Evolutionary conservation across 2,329 filamentous ascomycete genomes (phyloP).

Genomic region (Colletotrichum truncatum): DNA sequence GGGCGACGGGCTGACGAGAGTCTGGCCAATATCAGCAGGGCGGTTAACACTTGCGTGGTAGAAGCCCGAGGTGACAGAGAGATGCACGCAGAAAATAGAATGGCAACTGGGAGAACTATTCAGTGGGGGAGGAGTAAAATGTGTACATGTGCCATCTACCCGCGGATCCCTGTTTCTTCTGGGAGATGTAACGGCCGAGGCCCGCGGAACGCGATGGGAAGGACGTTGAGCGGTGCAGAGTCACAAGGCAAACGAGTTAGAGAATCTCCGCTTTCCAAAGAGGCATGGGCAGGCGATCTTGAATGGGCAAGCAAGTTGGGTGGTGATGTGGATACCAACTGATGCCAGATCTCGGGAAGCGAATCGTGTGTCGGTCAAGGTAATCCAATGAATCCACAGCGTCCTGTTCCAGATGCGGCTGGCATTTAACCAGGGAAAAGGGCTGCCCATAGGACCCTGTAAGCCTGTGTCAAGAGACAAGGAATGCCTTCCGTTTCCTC

Average conservation of each 20-base stretch:
- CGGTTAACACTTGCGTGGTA: background rate
- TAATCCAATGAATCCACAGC: background rate
- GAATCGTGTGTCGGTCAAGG: slow-evolving; percentile 2
- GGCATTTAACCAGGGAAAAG: background rate
- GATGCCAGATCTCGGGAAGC: slow-evolving; percentile 13
- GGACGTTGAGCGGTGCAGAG: background rate
- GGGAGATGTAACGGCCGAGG: background rate
- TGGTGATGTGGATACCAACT: background rate
- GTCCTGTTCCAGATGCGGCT: background rate
- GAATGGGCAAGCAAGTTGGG: too few relatives aligned
- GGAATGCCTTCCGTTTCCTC: background rate
- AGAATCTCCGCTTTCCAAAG: background rate
- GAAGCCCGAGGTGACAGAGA: background rate
- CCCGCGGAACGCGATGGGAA: background rate
- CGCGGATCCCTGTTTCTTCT: background rate
- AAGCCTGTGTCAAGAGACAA: background rate
- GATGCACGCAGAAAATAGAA: slow-evolving; percentile 14
- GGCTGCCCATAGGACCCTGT: background rate
- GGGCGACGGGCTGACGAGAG: slow-evolving; percentile 4
- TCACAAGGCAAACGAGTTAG: background rate
- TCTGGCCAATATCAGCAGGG: slow-evolving; percentile 10
- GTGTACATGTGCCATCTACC: background rate
- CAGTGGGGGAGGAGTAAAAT: background rate
- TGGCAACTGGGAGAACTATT: background rate
- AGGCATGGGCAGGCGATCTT: background rate